These are phyloP conservation scores for Spathaspora hagerdaliae DNA, from an alignment of 805 yeast genomes.

Conservation along the genomic window DNA sequence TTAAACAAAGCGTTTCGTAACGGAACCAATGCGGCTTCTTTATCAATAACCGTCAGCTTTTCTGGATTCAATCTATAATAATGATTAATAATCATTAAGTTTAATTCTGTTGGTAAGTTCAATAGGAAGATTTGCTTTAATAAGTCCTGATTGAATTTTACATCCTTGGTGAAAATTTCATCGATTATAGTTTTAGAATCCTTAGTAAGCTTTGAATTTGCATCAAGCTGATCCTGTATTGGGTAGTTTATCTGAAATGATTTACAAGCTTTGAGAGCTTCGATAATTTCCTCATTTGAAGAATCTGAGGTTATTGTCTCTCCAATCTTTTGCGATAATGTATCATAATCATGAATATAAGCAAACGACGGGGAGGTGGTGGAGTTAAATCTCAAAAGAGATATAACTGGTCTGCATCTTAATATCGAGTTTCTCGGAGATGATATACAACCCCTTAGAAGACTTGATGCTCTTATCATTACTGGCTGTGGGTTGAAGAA, in stretches of 20 bases:
- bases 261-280: conserved; percentile 4
- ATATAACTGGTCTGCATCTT: neutral
- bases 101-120: conserved; percentile 28
- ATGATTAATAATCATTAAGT: conserved; percentile 22
- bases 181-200: conserved; percentile 5
- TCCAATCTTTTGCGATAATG: conserved; percentile 2
- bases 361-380: conserved; percentile 1
- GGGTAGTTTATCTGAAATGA: neutral
- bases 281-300: conserved; percentile 1
- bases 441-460: neutral
- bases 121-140: conserved; percentile 27
- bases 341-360: conserved; percentile 2
- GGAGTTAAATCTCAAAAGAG: conserved; percentile 1
- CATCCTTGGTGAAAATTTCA: conserved; percentile 3
- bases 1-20: conserved; percentile 55
- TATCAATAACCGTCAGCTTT: conserved; percentile 22
- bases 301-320: conserved; percentile 2
- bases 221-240: conserved; percentile 5
- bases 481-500: too few relatives aligned
- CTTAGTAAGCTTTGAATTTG: conserved; percentile 6
- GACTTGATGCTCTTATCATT: neutral
- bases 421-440: too few relatives aligned
- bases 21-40: conserved; percentile 53
- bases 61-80: conserved; percentile 23
- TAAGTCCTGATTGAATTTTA: conserved; percentile 18